Evolutionary conservation across 1,139 yeast genomes (phyloP), one percentile per base, ranked within the genome.

Genomic region (Yamadazyma friedrichii): DNA sequence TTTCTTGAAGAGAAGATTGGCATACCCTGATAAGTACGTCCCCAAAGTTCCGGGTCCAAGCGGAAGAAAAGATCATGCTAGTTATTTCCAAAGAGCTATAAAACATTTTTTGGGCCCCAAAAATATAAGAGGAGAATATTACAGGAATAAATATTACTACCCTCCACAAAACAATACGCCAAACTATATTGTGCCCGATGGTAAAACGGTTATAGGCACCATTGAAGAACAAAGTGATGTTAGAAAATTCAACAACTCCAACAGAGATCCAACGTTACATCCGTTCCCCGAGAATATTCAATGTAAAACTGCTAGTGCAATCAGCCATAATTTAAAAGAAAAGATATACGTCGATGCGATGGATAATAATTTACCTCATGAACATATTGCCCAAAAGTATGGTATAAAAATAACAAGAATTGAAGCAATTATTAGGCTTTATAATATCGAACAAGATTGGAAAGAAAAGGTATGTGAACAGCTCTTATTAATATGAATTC

Each of bases 401-500:
- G 93, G 95, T 6, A 70, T 93, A 46, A 86, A 88, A 55, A 78
- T 89, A 49, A 87, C 89, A 42, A 78, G 98, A 60, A 75, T 93
- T 26, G 96, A 89, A 57, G 98, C 97, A 13, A 74, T 91, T 47
- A 69, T 87, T 24, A 81, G 78, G 59, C 74, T 93, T 51, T 70
- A 76, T 47, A 70, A 68, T 33, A 75, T 89, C 43, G 95, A 89
- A 64, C 64, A 75, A 49, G 65, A 73, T 40, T 79, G 84, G 81
- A 69, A 65, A 45, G 63, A 74, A 56, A 62, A 76, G 53, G 94
- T 83, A 77, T 68, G 88, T 80, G 58, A 26, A 6, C 11, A n/a
- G n/a, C 28, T 9, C 9, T 25, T 6, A 25, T 10, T 25, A 6
- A 15, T n/a, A 30, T 30, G 26, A 20, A 16, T 33, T 22, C n/a